Base-by-base conservation (phyloP, 768 basidiomycete genomes). In the Kondoa subrosea region DNA sequence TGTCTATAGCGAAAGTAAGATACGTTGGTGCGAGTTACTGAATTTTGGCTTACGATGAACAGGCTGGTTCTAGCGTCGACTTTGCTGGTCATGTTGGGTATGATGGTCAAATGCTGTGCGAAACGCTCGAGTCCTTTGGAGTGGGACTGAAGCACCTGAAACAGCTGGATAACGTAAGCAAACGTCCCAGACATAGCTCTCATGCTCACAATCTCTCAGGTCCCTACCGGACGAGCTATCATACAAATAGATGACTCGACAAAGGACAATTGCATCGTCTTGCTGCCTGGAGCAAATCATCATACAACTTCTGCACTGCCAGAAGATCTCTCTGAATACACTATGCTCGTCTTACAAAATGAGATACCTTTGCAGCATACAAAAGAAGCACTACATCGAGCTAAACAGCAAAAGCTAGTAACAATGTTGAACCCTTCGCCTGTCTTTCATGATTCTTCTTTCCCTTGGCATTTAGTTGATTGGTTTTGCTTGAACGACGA, bases 401-500 rank as follows among this genome's bases (percentile, higher is more conserved):
- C 76, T 0, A 56, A 69, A 3, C 15, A 17, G 1, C 25, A 65
- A 3, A 67, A 71, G 2, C 26, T 77, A 2, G 73, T 66, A 4
- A 76, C 77, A n/a, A 67, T 80, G 27, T 78, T 77, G 72, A 80
- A 80, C 69, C 80, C 80, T 0, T 76, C 75, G 0, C 80, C 80
- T n/a, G 79, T 80, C 77, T 75, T 76, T 0, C 65, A 75, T 1
- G 31, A 64, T 0, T 65, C 69, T 1, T 56, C 67, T 1, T 77
- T 80, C 69, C 75, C 75, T 1, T 79, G 79, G 79, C 32, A 67
- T 0, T 4, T 63, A 8, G 66, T 80, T 0, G 71, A 74, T 1
- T 79, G 78, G 79, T 66, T 80, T 16, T 70, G 79, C 16, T 75
- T 80, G 17, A 80, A 80, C 64, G 76, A 79, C 60, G 78, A 77